phyloP scores from a whole-genome alignment of 2,329 filamentous ascomycete genomes.

The Aspergillus fumigatus region DNA sequence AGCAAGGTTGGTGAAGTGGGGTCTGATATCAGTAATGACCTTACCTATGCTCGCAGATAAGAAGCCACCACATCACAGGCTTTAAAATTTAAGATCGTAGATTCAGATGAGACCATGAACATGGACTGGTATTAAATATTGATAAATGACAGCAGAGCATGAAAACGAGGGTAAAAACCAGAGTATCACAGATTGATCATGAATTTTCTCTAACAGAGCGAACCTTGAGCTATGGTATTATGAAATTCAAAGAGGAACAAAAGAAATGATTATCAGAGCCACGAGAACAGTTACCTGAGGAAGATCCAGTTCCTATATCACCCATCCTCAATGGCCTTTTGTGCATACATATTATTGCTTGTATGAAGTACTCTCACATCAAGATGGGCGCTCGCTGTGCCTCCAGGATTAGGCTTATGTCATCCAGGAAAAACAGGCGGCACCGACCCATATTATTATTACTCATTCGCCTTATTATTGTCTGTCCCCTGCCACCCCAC shows the following conservation, averaged over 20 bases:
- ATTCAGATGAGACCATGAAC: not conserved
- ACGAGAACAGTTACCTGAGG: not conserved
- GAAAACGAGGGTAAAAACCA: not conserved
- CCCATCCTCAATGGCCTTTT: not conserved
- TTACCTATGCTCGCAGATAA: not conserved
- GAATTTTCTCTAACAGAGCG: not conserved
- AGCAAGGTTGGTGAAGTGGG: not conserved
- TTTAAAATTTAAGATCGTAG: not conserved
- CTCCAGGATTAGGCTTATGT: slow-evolving; percentile 22
- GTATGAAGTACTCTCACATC: not conserved
- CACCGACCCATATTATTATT: slow-evolving; percentile 7
- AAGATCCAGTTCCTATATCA: not conserved
- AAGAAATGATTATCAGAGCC: not conserved
- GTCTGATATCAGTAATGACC: not conserved
- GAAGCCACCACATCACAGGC: not conserved
- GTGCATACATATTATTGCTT: not conserved
- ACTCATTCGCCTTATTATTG: slow-evolving; percentile 1
- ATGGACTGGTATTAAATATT: not conserved
- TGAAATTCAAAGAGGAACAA: not conserved
- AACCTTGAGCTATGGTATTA: not conserved
- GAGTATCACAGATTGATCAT: not conserved
- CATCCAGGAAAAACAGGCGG: slow-evolving; percentile 21
- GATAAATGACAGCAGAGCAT: not conserved
- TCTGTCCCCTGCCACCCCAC: slow-evolving; percentile 24
- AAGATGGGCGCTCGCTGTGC: not conserved